Evolutionary conservation across 1,284 basidiomycete genomes (phyloP), one percentile per base, ranked within the genome.

Genomic region (Xerocomus amazonicus): DNA sequence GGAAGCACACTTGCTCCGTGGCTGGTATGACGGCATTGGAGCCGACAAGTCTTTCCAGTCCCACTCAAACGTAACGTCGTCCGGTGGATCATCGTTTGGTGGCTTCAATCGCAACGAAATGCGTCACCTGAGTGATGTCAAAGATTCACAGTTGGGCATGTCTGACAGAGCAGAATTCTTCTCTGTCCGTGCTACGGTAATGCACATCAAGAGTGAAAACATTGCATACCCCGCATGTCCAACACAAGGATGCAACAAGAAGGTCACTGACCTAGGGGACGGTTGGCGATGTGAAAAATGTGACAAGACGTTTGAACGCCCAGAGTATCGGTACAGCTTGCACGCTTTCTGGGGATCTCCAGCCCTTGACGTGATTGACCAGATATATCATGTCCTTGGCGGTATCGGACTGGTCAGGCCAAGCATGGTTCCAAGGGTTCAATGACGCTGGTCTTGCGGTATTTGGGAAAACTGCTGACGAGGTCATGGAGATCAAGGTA

Each of bases 201-300:
- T 92, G 73, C 94, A 93, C 65, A 84, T 99, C 76, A 94, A 89
- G 71, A 68, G 75, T 35, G 94, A 98, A 39, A 91, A 83, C 52
- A 78, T 98, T 44, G 83, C 82, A 31, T 99, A 99, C 69, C 88
- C 96, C 13, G 95, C 92, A 6, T 99, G 97, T 67, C 86, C 84
- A 10, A 82, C 79, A 35, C 77, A 83, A 14, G 77, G 76, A 3
- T 99, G 96, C 72, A 92, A 83, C 72, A 99, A 98, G 76, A 99
- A 99, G 71, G 90, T 98, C 3, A 73, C 80, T 1, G 79, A 90
- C 51, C 73, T 80, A 33, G 78, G 78, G 29, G 79, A 78, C 41
- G 77, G 75, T 19, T 99, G 94, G 94, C 74, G 82, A 42, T 99
- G 97, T 69, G 96, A 99, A 63, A 98, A 96, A 70, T 99, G 97